These are phyloP conservation scores for Kodamaea nitidulidarum DNA, from an alignment of 805 yeast species.

Conservation along the genomic window DNA sequence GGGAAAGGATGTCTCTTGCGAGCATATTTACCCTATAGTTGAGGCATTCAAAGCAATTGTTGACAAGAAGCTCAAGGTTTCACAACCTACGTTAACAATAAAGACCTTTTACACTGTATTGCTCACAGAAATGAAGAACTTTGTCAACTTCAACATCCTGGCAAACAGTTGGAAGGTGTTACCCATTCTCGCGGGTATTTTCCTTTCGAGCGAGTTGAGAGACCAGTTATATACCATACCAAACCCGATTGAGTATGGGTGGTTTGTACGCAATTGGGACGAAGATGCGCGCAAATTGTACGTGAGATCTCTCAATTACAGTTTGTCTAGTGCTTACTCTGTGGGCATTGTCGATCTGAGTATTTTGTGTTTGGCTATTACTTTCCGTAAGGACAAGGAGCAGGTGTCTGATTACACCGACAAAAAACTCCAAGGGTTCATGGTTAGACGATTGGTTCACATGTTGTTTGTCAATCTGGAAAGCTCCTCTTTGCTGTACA, in stretches of 20 bases:
- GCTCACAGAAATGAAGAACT: slow-evolving; percentile 30
- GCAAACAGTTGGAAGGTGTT: slow-evolving; percentile 43
- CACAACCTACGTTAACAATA: slow-evolving; percentile 47
- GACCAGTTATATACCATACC: slow-evolving; percentile 28
- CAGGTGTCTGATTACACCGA: slow-evolving; percentile 19
- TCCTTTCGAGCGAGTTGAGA: slow-evolving; percentile 33
- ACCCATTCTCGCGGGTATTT: slow-evolving; percentile 46
- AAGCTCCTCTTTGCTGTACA: slow-evolving; percentile 14
- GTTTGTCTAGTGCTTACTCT: slow-evolving; percentile 20
- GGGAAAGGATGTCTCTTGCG: slow-evolving; percentile 17
- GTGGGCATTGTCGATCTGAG: slow-evolving; percentile 25
- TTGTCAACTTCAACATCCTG: slow-evolving; percentile 23
- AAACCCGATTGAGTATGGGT: slow-evolving; percentile 23
- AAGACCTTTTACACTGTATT: slow-evolving; percentile 40
- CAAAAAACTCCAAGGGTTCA: slow-evolving; percentile 15
- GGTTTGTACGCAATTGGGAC: slow-evolving; percentile 38
- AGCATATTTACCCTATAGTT: slow-evolving; percentile 35
- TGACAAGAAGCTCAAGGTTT: slow-evolving; percentile 43
- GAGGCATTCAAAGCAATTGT: slow-evolving; percentile 47
- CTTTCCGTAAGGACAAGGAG: slow-evolving; percentile 21
- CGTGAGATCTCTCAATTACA: slow-evolving; percentile 20
- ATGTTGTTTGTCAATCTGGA: slow-evolving; percentile 19
- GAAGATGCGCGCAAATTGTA: slow-evolving; percentile 24
- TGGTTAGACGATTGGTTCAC: slow-evolving; percentile 17
- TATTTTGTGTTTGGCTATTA: slow-evolving; percentile 34